Percentiles rank a stretch among this genome's conserved stretches.
Evolutionary conservation across 768 basidiomycete genomes (phyloP).

Genomic region (Cyathus striatus): DNA sequence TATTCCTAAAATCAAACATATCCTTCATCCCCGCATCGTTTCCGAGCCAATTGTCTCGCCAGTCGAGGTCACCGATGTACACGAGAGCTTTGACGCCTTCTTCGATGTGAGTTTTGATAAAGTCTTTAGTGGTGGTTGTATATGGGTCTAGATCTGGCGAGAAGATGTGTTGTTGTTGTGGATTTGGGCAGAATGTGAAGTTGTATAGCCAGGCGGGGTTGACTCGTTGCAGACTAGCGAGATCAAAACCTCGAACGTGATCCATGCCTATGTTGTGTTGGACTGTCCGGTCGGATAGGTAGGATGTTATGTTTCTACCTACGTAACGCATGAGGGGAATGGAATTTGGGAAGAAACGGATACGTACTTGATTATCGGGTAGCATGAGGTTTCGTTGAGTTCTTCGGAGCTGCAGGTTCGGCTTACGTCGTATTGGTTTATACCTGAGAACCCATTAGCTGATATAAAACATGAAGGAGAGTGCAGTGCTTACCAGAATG

Average conservation of each 20-base stretch:
- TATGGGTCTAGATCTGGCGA: constrained; percentile 31
- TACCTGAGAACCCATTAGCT: not conserved
- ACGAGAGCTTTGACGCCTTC: constrained; percentile 66
- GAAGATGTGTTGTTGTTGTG: constrained; percentile 52
- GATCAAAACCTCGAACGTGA: no score
- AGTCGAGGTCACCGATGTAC: constrained; percentile 68
- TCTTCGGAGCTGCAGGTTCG: constrained; percentile 51
- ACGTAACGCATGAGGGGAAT: not conserved
- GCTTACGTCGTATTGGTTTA: constrained; percentile 67
- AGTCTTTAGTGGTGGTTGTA: no score
- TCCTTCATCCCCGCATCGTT: constrained; percentile 68
- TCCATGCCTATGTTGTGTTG: constrained; percentile 58
- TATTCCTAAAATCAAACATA: no score
- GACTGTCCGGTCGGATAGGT: constrained; percentile 54
- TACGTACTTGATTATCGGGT: constrained; percentile 45
- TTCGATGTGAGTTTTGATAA: constrained; percentile 66
- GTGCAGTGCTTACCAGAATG: constrained; percentile 28
- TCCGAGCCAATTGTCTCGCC: constrained; percentile 74
- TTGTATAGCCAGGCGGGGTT: no score
- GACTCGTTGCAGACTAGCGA: no score
- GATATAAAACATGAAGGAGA: not conserved
- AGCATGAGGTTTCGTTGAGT: constrained; percentile 47
- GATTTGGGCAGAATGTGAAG: constrained; percentile 28
- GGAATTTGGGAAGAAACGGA: not conserved
- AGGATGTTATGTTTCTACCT: constrained; percentile 49